Evolutionary conservation across 1,284 basidiomycete genomes (phyloP).

Genomic region (Nidula niveotomentosa): DNA sequence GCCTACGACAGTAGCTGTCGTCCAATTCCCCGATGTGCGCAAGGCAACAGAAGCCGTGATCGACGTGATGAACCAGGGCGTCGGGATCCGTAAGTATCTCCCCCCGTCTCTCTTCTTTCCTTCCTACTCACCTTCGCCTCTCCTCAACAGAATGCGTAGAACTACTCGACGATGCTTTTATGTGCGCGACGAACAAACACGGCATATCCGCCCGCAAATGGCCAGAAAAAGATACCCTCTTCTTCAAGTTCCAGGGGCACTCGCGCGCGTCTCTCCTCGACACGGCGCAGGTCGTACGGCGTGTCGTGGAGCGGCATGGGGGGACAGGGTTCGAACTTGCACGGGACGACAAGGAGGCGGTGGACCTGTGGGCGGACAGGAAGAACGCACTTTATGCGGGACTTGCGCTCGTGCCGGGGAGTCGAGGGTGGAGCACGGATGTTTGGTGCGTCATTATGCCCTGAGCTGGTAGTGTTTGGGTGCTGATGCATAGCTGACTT

Average conservation of each 20-base stretch:
- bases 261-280: constrained; percentile 61
- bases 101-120: background rate
- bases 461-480: background rate
- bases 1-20: constrained; percentile 74
- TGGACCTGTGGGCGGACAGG: constrained; percentile 80
- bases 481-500: constrained; percentile 2
- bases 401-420: constrained; percentile 63
- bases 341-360: constrained; percentile 65
- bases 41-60: constrained; percentile 74
- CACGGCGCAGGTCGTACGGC: constrained; percentile 53
- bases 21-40: constrained; percentile 66
- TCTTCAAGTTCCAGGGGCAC: constrained; percentile 87
- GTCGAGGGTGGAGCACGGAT: constrained; percentile 79
- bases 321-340: constrained; percentile 75
- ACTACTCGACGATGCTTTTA: constrained; percentile 68
- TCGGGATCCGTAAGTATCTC: constrained; percentile 59
- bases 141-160: background rate
- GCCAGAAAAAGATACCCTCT: constrained; percentile 73
- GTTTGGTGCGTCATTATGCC: constrained; percentile 61
- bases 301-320: constrained; percentile 64
- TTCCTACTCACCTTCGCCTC: background rate
- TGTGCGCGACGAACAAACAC: constrained; percentile 68
- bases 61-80: constrained; percentile 74
- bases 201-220: constrained; percentile 60
- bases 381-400: constrained; percentile 83